Evolutionary conservation across 305 asterid species (phyloP).

Genomic region (Fraxinus ornus): DNA sequence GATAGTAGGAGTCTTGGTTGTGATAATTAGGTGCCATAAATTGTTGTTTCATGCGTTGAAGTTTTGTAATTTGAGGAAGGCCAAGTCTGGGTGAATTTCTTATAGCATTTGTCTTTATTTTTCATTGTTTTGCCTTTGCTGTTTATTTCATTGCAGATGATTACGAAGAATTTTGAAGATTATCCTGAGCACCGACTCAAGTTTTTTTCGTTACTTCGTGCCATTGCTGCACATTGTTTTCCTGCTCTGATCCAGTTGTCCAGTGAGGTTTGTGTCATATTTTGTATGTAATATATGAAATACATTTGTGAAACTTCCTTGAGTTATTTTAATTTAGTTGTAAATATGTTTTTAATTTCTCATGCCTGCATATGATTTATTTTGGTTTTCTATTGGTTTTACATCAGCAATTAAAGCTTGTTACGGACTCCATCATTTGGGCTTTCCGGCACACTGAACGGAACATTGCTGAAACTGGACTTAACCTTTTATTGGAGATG

Average conservation of each 20-base stretch:
- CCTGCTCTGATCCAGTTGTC: constrained; percentile 89
- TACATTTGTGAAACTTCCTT: constrained; percentile 8
- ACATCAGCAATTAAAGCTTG: constrained; percentile 87
- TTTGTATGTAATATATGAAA: constrained; percentile 7
- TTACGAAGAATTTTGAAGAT: constrained; percentile 93
- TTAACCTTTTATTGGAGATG: constrained; percentile 81
- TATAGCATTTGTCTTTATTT: not conserved
- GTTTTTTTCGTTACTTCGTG: constrained; percentile 89
- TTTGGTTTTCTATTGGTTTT: constrained; percentile 15
- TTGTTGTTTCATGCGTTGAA: not conserved
- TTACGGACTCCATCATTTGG: constrained; percentile 98
- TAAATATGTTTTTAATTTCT: not conserved
- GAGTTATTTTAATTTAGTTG: constrained; percentile 11
- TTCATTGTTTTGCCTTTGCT: constrained; percentile 15
- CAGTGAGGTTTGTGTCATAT: constrained; percentile 56
- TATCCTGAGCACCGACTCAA: constrained; percentile 99
- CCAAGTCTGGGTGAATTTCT: not conserved
- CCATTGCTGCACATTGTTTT: constrained; percentile 92
- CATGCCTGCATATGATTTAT: constrained; percentile 14
- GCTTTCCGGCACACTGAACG: constrained; percentile 99
- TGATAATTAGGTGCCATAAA: not conserved
- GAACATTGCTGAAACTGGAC: constrained; percentile 98
- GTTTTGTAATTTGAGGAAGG: not conserved
- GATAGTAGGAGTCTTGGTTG: not conserved
- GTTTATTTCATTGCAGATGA: constrained; percentile 64